A percentile compares a stretch with the other conserved stretches of the same genome.
These are phyloP conservation scores for Massospora cicadina DNA, from an alignment of 371 early-diverging fungal species.

Conservation along the genomic window DNA sequence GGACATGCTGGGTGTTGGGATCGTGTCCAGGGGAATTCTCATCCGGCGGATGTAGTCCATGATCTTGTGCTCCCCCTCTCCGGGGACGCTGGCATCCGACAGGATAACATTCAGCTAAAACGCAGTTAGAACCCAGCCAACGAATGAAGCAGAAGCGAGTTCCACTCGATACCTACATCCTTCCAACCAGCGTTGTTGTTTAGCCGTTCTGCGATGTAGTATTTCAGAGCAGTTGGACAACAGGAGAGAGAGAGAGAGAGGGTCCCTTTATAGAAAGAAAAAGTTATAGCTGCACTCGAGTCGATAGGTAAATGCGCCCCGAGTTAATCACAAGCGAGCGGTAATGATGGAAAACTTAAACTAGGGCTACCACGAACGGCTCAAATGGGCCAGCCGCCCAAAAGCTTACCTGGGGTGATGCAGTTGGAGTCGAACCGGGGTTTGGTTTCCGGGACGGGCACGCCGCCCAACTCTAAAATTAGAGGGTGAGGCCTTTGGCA, in stretches of 20 bases:
- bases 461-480: not conserved
- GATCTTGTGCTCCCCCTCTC: constrained; percentile 99
- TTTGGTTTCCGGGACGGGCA: constrained; percentile 22
- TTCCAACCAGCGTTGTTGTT: constrained; percentile 83
- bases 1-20: constrained; percentile 75
- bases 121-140: too few relatives aligned
- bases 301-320: not conserved
- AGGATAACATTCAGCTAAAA: too few relatives aligned
- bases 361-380: too few relatives aligned
- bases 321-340: too few relatives aligned
- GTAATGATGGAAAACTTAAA: too few relatives aligned
- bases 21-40: constrained; percentile 53
- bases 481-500: constrained; percentile 37
- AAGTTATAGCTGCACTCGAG: not conserved
- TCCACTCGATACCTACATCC: too few relatives aligned
- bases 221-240: constrained; percentile 63
- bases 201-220: constrained; percentile 77
- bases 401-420: constrained; percentile 95
- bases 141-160: too few relatives aligned
- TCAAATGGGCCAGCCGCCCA: too few relatives aligned
- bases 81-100: constrained; percentile 87
- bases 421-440: constrained; percentile 93
- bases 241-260: too few relatives aligned
- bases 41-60: constrained; percentile 87
- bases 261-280: constrained; percentile 38